A percentile compares a stretch with the other conserved stretches of the same genome.
These are phyloP conservation scores for Termitomyces sp. DNA, from an alignment of 768 basidiomycete genomes.

Conservation along the genomic window DNA sequence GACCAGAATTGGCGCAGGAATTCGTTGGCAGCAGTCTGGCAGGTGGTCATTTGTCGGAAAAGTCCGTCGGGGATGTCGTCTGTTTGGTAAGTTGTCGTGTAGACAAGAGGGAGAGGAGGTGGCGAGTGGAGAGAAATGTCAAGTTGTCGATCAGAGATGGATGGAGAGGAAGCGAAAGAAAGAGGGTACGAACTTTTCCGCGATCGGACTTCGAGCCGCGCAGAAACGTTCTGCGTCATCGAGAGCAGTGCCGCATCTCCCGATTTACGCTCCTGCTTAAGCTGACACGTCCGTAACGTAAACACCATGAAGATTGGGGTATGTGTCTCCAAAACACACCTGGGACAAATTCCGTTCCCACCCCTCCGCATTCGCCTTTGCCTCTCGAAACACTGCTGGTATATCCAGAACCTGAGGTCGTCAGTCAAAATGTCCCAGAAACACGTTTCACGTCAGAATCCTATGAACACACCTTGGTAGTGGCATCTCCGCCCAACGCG, in stretches of 20 bases:
- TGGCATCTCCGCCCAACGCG: conserved; percentile 23
- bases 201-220: conserved; percentile 62
- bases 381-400: conserved; percentile 41
- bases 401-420: conserved; percentile 41
- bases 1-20: conserved; percentile 97
- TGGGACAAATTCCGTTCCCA: conserved; percentile 60
- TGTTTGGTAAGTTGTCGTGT: too few relatives aligned
- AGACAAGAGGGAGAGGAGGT: not conserved
- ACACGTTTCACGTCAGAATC: too few relatives aligned
- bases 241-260: conserved; percentile 63
- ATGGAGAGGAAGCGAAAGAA: not conserved
- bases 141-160: not conserved
- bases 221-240: conserved; percentile 81
- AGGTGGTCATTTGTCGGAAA: conserved; percentile 80
- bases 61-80: conserved; percentile 79
- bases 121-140: conserved; percentile 6
- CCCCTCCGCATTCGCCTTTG: conserved; percentile 41
- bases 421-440: conserved; percentile 1
- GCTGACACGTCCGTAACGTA: conserved; percentile 28
- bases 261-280: conserved; percentile 65
- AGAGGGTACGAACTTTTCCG: conserved; percentile 50
- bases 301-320: not conserved
- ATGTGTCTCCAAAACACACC: conserved; percentile 32
- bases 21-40: conserved; percentile 92
- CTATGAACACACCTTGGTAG: conserved; percentile 21